Conservation (phyloP, 1,284 basidiomycete species). For the Peniophora sp. region DNA sequence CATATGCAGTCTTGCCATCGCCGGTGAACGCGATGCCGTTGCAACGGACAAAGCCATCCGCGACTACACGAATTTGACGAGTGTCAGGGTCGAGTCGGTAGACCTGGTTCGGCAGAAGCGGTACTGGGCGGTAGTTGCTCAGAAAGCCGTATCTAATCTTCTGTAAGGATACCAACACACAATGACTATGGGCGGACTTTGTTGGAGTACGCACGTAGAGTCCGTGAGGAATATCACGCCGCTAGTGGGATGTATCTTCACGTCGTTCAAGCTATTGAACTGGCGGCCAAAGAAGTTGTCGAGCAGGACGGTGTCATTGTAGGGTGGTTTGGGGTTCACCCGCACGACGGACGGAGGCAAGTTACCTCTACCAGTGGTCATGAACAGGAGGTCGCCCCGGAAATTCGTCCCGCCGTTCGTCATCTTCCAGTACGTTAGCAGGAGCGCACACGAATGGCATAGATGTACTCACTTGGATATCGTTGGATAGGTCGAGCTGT, state of each 20-base stretch:
- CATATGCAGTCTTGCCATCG: slow-evolving; percentile 7
- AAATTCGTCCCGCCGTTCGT: slow-evolving; percentile 72
- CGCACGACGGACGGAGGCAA: slow-evolving; percentile 56
- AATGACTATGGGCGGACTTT: background rate
- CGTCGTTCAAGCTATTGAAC: slow-evolving; percentile 78
- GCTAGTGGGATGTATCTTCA: slow-evolving; percentile 61
- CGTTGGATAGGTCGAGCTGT: slow-evolving; percentile 41
- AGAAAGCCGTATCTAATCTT: slow-evolving; percentile 50
- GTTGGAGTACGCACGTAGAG: slow-evolving; percentile 34
- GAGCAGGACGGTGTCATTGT: slow-evolving; percentile 22
- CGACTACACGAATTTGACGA: slow-evolving; percentile 4
- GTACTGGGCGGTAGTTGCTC: slow-evolving; percentile 45
- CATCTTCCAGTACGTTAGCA: slow-evolving; percentile 47
- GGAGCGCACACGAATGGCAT: slow-evolving; percentile 33
- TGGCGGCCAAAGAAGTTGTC: slow-evolving; percentile 58
- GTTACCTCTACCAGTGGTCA: slow-evolving; percentile 59
- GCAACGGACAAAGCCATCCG: slow-evolving; percentile 4
- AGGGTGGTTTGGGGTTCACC: slow-evolving; percentile 56
- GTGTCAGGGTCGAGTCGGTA: slow-evolving; percentile 5
- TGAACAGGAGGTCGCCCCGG: slow-evolving; percentile 52
- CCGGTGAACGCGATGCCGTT: slow-evolving; percentile 7
- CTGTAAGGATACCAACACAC: background rate
- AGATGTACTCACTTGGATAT: slow-evolving; percentile 14
- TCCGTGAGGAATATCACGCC: slow-evolving; percentile 69
- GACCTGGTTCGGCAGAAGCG: slow-evolving; percentile 6